A percentile compares a stretch with the other conserved stretches of the same genome.
Conservation (phyloP, 164 flowering plant species). For the Euptelea pleiosperma region DNA sequence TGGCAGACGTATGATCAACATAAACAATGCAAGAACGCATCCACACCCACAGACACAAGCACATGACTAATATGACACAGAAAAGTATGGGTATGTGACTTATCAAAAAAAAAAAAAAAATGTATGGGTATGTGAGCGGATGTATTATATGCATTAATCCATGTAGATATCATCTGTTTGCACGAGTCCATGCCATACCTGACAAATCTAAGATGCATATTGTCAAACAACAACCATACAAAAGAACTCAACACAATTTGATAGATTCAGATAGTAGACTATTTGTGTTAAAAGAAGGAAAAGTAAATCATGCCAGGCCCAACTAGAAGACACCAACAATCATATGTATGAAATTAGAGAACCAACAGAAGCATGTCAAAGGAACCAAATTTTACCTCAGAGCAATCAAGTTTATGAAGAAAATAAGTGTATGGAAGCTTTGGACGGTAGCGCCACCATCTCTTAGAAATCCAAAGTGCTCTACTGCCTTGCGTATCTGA, state of each 20-base stretch:
- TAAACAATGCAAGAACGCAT: too few relatives aligned
- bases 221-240: background rate
- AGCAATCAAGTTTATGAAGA: constrained; percentile 82
- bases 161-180: background rate
- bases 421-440: constrained; percentile 93
- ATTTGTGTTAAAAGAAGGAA: background rate
- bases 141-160: background rate
- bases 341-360: background rate
- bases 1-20: too few relatives aligned
- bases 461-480: constrained; percentile 88
- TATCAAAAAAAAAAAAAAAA: too few relatives aligned
- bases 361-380: background rate
- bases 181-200: background rate
- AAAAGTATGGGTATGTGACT: too few relatives aligned
- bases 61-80: too few relatives aligned
- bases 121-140: background rate
- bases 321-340: background rate
- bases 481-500: constrained; percentile 55
- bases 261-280: background rate
- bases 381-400: constrained; percentile 58
- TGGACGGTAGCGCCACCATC: constrained; percentile 99
- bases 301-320: too few relatives aligned
- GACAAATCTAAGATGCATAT: background rate
- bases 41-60: too few relatives aligned
- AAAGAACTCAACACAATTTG: too few relatives aligned